These are phyloP conservation scores for Thielaviopsis punctulata DNA, from an alignment of 2,329 filamentous ascomycete genomes.

Conservation along the genomic window DNA sequence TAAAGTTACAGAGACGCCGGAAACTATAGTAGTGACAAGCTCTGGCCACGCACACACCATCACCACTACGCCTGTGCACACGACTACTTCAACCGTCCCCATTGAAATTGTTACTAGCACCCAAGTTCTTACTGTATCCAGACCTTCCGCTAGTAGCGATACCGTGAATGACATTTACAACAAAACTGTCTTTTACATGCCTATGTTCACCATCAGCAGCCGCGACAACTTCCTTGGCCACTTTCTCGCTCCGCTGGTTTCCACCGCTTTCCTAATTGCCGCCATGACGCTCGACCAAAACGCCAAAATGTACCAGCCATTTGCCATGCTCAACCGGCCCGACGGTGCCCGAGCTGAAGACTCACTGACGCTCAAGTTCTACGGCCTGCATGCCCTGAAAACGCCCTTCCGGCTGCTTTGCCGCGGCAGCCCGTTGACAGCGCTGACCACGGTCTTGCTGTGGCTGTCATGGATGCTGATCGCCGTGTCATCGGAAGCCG, in stretches of 20 bases:
- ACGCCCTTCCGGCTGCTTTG: slow-evolving; percentile 3
- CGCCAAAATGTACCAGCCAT: slow-evolving; percentile 9
- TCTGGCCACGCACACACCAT: not conserved
- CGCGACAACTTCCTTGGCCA: slow-evolving; percentile 7
- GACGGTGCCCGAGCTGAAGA: slow-evolving; percentile 1
- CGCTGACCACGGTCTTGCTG: not conserved
- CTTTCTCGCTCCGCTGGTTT: slow-evolving; percentile 4
- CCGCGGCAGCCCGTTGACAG: slow-evolving; percentile 4
- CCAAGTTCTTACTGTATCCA: not conserved
- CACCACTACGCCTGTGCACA: not conserved
- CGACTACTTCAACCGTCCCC: not conserved
- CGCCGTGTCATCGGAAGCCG: slow-evolving; percentile 3
- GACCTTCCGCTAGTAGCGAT: not conserved
- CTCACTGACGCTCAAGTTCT: slow-evolving; percentile 5
- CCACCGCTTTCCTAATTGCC: slow-evolving; percentile 1
- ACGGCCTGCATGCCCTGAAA: not conserved
- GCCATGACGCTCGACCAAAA: slow-evolving; percentile 7
- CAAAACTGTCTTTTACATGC: not conserved
- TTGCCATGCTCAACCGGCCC: slow-evolving; percentile 1
- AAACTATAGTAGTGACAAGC: not conserved
- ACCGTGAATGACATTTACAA: not conserved
- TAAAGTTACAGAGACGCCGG: not conserved
- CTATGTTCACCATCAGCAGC: not conserved
- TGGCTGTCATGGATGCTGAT: slow-evolving; percentile 3
- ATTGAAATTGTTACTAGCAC: not conserved